phyloP scores from a whole-genome alignment of 805 yeast species.

The Yarrowia sp. region DNA sequence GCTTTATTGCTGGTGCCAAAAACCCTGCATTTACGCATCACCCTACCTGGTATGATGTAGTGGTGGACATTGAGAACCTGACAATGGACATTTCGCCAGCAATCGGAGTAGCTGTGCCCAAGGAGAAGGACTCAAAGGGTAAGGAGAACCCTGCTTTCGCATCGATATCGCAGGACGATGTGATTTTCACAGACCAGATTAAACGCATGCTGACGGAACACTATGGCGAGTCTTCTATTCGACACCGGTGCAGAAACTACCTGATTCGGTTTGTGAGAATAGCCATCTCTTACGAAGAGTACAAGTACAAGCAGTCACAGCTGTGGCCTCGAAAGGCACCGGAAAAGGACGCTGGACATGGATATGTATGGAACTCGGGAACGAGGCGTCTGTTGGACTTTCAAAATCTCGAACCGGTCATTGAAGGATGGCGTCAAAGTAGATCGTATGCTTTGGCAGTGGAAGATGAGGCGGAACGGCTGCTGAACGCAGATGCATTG shows the following conservation, averaged over 20 bases:
- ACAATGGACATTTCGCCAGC: slow-evolving; percentile 37
- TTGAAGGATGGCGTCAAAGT: slow-evolving; percentile 38
- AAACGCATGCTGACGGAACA: slow-evolving; percentile 35
- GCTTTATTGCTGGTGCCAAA: slow-evolving; percentile 59
- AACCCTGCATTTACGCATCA: slow-evolving; percentile 58
- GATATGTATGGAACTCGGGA: slow-evolving; percentile 38
- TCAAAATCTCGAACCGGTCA: slow-evolving; percentile 33
- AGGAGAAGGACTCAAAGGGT: slow-evolving; percentile 20
- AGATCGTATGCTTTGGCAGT: slow-evolving; percentile 24
- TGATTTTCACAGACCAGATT: slow-evolving; percentile 37
- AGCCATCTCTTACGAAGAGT: slow-evolving; percentile 35
- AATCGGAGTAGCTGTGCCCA: slow-evolving; percentile 29
- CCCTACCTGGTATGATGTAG: slow-evolving; percentile 55
- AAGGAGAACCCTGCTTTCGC: background rate
- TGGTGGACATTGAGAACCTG: slow-evolving; percentile 52
- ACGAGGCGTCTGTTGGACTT: slow-evolving; percentile 33
- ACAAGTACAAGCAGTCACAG: slow-evolving; percentile 33
- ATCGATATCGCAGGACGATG: slow-evolving; percentile 19
- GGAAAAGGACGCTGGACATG: slow-evolving; percentile 33
- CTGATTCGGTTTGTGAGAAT: slow-evolving; percentile 36
- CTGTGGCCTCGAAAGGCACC: slow-evolving; percentile 31
- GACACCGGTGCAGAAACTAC: slow-evolving; percentile 35
- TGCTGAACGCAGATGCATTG: background rate
- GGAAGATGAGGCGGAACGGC: background rate
- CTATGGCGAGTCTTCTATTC: slow-evolving; percentile 36